Percentiles rank a stretch among this genome's conserved stretches.
Evolutionary conservation across 2,329 filamentous ascomycete genomes (phyloP).

Genomic region (Nothopassalora personata): DNA sequence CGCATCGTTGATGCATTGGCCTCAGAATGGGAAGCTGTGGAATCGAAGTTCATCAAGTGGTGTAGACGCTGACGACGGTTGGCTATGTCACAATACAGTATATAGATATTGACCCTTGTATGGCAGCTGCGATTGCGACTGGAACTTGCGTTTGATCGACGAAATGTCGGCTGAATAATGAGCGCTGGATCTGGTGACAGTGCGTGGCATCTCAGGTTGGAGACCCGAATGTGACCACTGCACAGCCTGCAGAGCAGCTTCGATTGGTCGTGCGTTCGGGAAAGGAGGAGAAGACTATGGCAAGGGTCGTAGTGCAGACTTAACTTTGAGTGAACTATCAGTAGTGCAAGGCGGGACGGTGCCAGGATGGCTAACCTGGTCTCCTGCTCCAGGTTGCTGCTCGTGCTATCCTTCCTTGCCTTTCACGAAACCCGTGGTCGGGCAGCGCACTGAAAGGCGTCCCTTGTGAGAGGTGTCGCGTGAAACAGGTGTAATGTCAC

Average conservation of each 20-base stretch:
- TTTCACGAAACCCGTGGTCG: neutral
- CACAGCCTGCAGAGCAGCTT: neutral
- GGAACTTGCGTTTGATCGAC: conserved; percentile 4
- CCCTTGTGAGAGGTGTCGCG: neutral
- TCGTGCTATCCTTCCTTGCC: conserved; percentile 1
- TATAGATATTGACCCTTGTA: neutral
- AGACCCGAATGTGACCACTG: neutral
- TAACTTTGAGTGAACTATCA: conserved; percentile 1
- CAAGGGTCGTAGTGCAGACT: conserved; percentile 4
- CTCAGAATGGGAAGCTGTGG: neutral
- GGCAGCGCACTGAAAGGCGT: neutral
- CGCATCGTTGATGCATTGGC: neutral
- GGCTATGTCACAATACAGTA: neutral
- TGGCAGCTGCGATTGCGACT: neutral
- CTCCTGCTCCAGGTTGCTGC: conserved; percentile 3
- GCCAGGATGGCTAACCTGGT: conserved; percentile 3
- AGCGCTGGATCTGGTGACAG: neutral
- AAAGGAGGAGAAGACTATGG: neutral
- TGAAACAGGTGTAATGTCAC: conserved; percentile 16
- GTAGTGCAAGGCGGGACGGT: neutral
- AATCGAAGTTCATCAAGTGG: neutral
- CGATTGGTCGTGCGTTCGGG: neutral
- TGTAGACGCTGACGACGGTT: neutral
- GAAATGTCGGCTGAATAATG: neutral
- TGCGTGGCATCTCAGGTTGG: conserved; percentile 1